Evolutionary conservation across 441 rosid species (phyloP).

Genomic region (Theobroma grandiflorum): DNA sequence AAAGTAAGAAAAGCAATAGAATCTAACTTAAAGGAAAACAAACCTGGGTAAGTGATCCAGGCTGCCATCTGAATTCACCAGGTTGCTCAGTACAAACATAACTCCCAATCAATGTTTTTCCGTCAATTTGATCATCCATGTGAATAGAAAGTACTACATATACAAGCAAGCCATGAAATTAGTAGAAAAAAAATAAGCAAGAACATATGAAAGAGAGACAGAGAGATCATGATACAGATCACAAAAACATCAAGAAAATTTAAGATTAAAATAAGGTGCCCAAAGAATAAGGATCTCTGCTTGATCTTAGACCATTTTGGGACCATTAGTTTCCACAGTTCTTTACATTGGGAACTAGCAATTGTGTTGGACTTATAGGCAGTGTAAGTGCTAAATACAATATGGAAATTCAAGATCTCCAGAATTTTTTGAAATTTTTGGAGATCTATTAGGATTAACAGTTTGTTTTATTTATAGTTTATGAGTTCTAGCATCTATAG

Average conservation of each 20-base stretch:
- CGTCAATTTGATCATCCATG: conserved; percentile 99
- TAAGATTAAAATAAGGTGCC: background rate
- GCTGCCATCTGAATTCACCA: conserved; percentile 99
- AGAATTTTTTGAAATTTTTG: conserved; percentile 1
- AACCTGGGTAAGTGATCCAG: conserved; percentile 98
- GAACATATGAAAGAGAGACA: background rate
- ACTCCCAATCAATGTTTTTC: conserved; percentile 90
- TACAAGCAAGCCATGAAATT: conserved; percentile 3
- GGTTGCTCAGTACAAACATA: conserved; percentile 96
- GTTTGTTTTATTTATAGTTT: background rate
- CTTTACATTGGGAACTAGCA: background rate
- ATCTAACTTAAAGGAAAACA: conserved; percentile 33
- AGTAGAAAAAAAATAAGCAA: conserved; percentile 21
- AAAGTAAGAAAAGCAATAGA: conserved; percentile 26
- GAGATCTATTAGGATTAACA: background rate
- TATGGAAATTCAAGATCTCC: background rate
- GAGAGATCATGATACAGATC: background rate
- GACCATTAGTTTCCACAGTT: conserved; percentile 7
- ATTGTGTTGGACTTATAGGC: background rate
- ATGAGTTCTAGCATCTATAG: background rate
- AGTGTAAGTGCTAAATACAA: background rate
- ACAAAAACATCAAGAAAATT: background rate
- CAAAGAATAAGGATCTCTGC: background rate
- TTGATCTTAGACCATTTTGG: background rate
- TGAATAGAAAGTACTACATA: conserved; percentile 77